Evolutionary conservation across 1,284 basidiomycete genomes (phyloP), one percentile per base, ranked within the genome.

Genomic region (Ceratobasidium sp.): DNA sequence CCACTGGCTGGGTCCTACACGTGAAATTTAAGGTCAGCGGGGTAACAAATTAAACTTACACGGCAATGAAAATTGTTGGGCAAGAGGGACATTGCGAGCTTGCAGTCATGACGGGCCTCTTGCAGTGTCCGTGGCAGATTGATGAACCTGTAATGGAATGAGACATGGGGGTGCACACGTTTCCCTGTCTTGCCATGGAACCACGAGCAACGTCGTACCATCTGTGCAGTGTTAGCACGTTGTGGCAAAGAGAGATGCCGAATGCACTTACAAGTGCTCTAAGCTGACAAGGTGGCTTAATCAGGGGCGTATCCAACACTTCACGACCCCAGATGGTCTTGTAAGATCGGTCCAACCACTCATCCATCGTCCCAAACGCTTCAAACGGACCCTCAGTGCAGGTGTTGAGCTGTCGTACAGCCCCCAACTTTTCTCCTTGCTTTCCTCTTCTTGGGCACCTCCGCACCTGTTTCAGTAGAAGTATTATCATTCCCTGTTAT

Each of bases 151-250:
- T n/a, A 24, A 34, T 34, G 31, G 31, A 34, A 34, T 34, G 31
- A 6, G 31, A 46, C 41, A 1, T n/a, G 9, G 29, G 59, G 59
- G 7, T 34, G 59, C 37, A 62, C 11, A 9, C n/a, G 34, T 22
- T 16, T 41, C 22, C 5, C 43, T 5, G 27, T 9, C 14, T 64
- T 41, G 39, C 62, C 43, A 29, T 24, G 43, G 22, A 46, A 46
- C 41, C 62, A 64, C 4, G 41, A 64, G 27, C 22, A 16, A 16
- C 41, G 62, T n/a, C 27, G 62, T 1, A 64, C 41, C 37, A 64
- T 46, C 62, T 64, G 11, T 29, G 14, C 2, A 16, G 8, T 3
- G 24, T 64, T 2, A 64, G 62, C 5, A 8, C 7, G 22, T 13
- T 24, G 9, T 53, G 3, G 34, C 31, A 9, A 8, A n/a, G 24